Conservation (phyloP, 352 stramenopile species). For the Phytopythium oedochilum region DNA sequence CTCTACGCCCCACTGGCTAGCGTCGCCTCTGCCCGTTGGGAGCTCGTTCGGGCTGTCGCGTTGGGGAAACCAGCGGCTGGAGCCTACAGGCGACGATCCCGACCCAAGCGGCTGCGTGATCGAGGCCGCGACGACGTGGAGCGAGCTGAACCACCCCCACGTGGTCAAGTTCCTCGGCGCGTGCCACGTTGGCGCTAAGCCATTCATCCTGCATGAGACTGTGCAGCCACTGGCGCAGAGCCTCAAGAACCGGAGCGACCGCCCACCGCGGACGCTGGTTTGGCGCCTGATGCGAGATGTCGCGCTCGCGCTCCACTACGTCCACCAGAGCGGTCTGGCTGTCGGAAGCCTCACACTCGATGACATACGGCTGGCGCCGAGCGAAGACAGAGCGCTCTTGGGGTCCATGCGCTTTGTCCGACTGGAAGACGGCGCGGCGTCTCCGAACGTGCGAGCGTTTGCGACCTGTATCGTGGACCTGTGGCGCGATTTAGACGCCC, state of each 20-base stretch:
- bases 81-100: not conserved
- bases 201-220: not conserved
- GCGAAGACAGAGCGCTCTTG: not conserved
- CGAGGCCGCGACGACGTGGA: not conserved
- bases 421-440: not conserved
- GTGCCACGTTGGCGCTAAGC: not conserved
- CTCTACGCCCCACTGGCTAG: not conserved
- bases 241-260: not conserved
- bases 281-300: not conserved
- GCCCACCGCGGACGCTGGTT: not conserved
- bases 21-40: not conserved
- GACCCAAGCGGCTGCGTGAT: not conserved
- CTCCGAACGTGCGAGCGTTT: not conserved
- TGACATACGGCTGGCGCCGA: not conserved
- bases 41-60: not conserved
- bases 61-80: not conserved
- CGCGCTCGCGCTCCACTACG: not conserved
- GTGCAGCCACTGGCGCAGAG: not conserved
- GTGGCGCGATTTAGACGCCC: not conserved
- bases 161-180: conserved; percentile 2
- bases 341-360: not conserved
- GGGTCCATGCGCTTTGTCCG: not conserved
- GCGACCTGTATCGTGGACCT: not conserved
- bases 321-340: not conserved
- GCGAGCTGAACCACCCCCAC: not conserved